Evolutionary conservation across 208 protist species (phyloP), one percentile per base, ranked within the genome.

Genomic region (Wallacemonas sp.): DNA sequence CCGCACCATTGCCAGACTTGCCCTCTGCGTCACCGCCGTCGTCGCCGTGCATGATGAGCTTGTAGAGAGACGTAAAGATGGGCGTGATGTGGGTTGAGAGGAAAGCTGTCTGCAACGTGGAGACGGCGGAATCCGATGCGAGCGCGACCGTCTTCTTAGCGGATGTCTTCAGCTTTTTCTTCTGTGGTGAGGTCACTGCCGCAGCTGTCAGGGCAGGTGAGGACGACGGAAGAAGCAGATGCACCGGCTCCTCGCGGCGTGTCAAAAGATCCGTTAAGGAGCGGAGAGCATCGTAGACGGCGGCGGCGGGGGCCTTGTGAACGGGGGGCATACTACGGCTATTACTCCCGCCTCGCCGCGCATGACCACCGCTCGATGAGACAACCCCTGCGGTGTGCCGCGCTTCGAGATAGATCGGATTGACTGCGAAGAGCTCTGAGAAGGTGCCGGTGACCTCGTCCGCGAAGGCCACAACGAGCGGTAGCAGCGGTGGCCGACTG

Each of bases 21-120:
- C 15, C 61, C 1, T 33, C 58, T 39, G 17, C 38, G 26, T 38
- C 45, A 8, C 31, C 36, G 2, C 66, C 63, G 2, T 66, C 64
- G 1, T 66, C 59, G 31, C 90, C 80, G 12, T 69, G 68, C 22
- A 87, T 65, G 46, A 96, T 74, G 38, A 96, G 72, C 39, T 51
- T 66, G 75, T 93, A 96, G 22, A 96, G 59, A 2, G 76, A 30
- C 5, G 49, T 70, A 56, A 96, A 96, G 36, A 96, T 79, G 24
- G 55, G 47, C 26, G 65, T 58, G 27, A 91, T 78, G 74, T 92
- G 71, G 31, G 80, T 68, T 30, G 82, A 58, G 56, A 96, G 59
- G 42, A 89, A 93, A 21, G 66, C 31, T 21, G 54, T 58, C 22
- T 79, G 75, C 21, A 96, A 71, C 26, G 84, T 96, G 6, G 28